These are phyloP conservation scores for Aspergillus carlsbadensis DNA, from an alignment of 495 filamentous ascomycete species.

Conservation along the genomic window DNA sequence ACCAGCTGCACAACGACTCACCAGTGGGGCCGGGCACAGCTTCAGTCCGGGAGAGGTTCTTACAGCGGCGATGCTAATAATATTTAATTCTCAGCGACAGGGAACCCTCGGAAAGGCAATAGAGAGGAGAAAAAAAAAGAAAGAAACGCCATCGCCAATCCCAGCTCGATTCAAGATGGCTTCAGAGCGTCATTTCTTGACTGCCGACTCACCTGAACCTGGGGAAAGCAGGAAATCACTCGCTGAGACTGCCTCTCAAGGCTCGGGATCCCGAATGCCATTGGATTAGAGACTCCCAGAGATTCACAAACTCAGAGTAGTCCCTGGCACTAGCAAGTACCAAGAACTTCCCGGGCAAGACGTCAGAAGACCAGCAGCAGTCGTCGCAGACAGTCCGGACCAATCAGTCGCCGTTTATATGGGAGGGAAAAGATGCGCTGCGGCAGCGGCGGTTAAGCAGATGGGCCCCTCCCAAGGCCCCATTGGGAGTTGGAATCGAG, in stretches of 20 bases:
- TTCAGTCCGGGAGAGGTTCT: no score
- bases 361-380: constrained; percentile 4
- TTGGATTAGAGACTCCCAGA: background rate
- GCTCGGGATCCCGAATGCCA: background rate
- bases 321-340: constrained; percentile 9
- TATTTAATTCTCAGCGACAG: background rate
- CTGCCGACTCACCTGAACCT: background rate
- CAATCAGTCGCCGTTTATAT: constrained; percentile 2
- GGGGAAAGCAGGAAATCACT: constrained; percentile 5
- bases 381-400: background rate
- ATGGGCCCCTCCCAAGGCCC: background rate
- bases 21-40: background rate
- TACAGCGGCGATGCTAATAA: background rate
- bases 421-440: constrained; percentile 13
- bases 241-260: background rate
- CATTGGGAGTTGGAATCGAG: background rate
- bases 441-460: constrained; percentile 18
- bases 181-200: background rate
- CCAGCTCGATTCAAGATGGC: constrained; percentile 7
- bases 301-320: background rate
- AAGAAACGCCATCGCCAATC: constrained; percentile 5
- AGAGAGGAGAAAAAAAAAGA: constrained; percentile 1
- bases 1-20: background rate
- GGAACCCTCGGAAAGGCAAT: background rate
- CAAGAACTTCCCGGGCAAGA: background rate